Conservation (phyloP, 2,329 filamentous ascomycete genomes). For the Aplosporella prunicola region DNA sequence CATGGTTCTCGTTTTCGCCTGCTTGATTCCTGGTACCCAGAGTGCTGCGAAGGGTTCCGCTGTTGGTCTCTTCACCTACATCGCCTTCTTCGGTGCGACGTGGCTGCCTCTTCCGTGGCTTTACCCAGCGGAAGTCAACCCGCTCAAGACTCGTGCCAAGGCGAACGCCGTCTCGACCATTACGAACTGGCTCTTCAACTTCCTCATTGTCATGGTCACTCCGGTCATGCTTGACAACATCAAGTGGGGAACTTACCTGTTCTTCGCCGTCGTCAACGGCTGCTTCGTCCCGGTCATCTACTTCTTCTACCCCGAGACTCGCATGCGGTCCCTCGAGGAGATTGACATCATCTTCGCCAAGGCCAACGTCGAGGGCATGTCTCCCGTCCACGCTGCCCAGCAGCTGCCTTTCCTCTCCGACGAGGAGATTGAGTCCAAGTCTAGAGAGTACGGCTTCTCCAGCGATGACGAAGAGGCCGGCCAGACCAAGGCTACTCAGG, state of each 20-base stretch:
- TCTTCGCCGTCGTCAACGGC: conserved; percentile 45
- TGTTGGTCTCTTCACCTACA: conserved; percentile 59
- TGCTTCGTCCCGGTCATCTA: conserved; percentile 44
- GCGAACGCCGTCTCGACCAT: conserved; percentile 46
- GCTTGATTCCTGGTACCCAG: conserved; percentile 28
- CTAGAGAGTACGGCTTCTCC: conserved; percentile 27
- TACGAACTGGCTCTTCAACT: conserved; percentile 48
- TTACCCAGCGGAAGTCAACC: conserved; percentile 41
- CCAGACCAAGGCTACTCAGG: conserved; percentile 9
- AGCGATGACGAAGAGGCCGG: conserved; percentile 16
- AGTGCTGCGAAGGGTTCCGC: conserved; percentile 39
- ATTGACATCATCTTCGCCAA: conserved; percentile 42
- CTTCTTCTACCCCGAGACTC: conserved; percentile 47
- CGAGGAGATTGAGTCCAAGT: conserved; percentile 45
- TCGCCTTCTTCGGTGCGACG: conserved; percentile 57
- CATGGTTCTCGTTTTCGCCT: conserved; percentile 40
- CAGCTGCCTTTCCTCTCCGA: conserved; percentile 46
- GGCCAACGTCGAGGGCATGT: conserved; percentile 49
- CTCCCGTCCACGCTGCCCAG: conserved; percentile 49
- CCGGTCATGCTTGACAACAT: conserved; percentile 30
- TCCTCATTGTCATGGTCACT: conserved; percentile 35
- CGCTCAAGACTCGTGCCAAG: conserved; percentile 47
- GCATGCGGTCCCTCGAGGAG: conserved; percentile 45
- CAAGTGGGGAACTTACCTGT: conserved; percentile 33
- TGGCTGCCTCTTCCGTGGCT: conserved; percentile 56